Conservation (phyloP, 2,329 filamentous ascomycete species). For the Pestalotiopsis sp. region DNA sequence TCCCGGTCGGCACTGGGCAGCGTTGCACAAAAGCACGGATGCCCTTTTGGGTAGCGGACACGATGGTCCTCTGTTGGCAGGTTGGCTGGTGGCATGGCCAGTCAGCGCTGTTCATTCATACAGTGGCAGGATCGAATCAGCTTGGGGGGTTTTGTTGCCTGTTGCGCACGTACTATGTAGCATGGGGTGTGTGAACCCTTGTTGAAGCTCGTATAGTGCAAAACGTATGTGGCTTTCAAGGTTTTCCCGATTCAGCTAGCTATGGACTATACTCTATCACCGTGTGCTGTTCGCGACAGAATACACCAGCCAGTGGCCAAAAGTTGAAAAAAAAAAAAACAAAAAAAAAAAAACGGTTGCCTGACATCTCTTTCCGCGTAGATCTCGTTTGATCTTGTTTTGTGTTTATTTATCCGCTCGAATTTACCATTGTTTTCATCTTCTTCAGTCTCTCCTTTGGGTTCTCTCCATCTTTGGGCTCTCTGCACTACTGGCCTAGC, state of each 20-base stretch:
- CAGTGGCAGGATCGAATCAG: background rate
- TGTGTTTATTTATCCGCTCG: background rate
- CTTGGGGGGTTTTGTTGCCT: background rate
- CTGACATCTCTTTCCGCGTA: background rate
- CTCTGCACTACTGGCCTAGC: background rate
- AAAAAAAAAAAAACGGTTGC: background rate
- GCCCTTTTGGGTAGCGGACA: background rate
- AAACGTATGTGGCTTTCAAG: background rate
- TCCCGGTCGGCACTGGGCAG: slow-evolving; percentile 1
- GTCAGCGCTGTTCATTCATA: background rate
- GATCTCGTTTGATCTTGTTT: background rate
- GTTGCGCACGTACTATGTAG: background rate
- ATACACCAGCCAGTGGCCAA: background rate
- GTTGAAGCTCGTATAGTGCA: background rate
- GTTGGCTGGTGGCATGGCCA: background rate
- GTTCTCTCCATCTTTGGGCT: background rate
- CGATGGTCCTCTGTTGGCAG: background rate
- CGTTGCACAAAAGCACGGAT: slow-evolving; percentile 5
- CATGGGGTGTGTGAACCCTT: background rate
- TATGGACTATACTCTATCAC: background rate
- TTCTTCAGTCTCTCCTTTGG: background rate
- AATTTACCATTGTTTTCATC: background rate
- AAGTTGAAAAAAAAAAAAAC: background rate
- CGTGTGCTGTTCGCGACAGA: background rate
- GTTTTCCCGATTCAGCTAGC: background rate